Evolutionary conservation across 2,329 filamentous ascomycete genomes (phyloP), one percentile per base, ranked within the genome.

Genomic region (Colletotrichum simmondsii): DNA sequence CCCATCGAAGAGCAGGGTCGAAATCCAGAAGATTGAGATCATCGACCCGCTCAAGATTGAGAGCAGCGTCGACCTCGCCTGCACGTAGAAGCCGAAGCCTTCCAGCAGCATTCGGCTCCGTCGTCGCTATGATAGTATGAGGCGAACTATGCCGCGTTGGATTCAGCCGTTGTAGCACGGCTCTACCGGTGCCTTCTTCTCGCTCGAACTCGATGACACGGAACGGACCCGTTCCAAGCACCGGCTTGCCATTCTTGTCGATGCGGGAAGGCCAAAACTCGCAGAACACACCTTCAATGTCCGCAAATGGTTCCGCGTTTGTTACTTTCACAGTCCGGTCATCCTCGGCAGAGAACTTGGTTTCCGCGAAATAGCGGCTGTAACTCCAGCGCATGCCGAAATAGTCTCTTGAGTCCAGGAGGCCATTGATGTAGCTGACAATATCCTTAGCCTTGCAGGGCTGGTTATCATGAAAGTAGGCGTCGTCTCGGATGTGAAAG

Each of bases 301-400:
- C 24, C 19, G 62, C 62, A 2, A 71, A 71, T 1, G n/a, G 61
- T n/a, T 71, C 62, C 56, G 62, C 22, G 4, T n/a, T 54, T 2
- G 53, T 62, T 1, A 71, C 62, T 3, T 24, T 28, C 3, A 66
- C 30, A 1, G 61, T 71, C 30, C 46, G 46, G 6, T 32, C 32
- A n/a, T 60, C 46, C 19, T 24, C 14, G 10, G 61, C 54, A 4
- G 42, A 42, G n/a, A 66, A 28, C 12, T 8, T 42, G 14, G 54
- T 54, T 2, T 52, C 16, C 0, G 54, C 61, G 0, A 70, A 70
- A 19, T 70, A 70, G 12, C 67, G 67, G 54, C 67, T 70, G 30
- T 70, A 70, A 32, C 67, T 70, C 67, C 67, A 70, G 8, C 61
- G 67, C 67, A 70, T 70, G 30, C 67, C 67, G 14, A 70, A 70